Percentiles rank a stretch among this genome's conserved stretches.
Evolutionary conservation across 2,329 filamentous ascomycete species (phyloP).

Genomic region (Ophiostoma ulmi): DNA sequence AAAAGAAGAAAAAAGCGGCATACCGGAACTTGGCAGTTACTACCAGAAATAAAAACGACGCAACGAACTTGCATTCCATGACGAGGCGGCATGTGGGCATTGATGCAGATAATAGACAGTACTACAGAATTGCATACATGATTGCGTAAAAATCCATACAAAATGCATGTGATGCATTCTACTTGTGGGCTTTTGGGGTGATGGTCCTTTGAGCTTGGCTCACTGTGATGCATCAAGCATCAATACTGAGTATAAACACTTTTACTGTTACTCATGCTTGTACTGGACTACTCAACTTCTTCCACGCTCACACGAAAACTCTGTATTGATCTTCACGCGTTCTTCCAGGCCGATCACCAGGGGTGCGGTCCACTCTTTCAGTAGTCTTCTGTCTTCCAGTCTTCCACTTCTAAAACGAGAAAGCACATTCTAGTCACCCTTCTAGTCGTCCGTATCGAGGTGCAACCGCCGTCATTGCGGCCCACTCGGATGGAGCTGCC

Average conservation of each 20-base stretch:
- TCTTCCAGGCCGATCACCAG: background rate
- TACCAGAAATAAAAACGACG: no score
- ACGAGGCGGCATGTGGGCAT: background rate
- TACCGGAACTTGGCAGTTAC: no score
- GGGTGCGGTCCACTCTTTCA: background rate
- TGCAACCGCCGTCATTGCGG: conserved; percentile 9
- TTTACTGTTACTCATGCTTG: background rate
- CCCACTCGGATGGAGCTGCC: conserved; percentile 8
- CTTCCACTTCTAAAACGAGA: background rate
- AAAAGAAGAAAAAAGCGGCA: background rate
- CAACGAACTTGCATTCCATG: background rate
- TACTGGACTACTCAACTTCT: background rate
- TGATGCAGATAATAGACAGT: background rate
- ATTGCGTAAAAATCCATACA: background rate
- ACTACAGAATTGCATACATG: background rate
- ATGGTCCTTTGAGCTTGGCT: background rate
- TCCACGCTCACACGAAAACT: background rate
- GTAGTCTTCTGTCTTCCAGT: no score
- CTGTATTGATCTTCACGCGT: conserved; percentile 9
- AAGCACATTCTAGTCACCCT: conserved; percentile 10
- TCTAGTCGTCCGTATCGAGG: conserved; percentile 13
- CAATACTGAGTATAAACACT: background rate
- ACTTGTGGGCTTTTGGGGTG: background rate
- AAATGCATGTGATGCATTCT: background rate
- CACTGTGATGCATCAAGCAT: background rate